A percentile compares a stretch with the other conserved stretches of the same genome.
Evolutionary conservation across 352 stramenopile species (phyloP).

Genomic region (Pythium aristosporum): DNA sequence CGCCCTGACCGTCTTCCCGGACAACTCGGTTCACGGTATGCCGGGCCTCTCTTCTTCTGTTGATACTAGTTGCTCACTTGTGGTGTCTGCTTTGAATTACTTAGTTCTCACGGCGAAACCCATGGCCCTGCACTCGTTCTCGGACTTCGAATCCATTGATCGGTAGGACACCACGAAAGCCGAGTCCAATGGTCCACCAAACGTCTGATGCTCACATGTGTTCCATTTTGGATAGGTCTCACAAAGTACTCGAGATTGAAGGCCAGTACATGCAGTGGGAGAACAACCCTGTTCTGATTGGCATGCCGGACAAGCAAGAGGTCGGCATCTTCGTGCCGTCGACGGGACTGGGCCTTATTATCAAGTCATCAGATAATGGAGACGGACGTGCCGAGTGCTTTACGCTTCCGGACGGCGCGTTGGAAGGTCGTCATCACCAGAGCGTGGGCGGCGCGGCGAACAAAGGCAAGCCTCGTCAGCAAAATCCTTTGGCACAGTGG

Average conservation of each 20-base stretch:
- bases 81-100: background rate
- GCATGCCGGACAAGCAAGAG: constrained; percentile 39
- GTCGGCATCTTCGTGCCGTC: constrained; percentile 61
- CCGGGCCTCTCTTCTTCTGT: background rate
- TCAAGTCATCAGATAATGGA: constrained; percentile 35
- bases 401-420: constrained; percentile 47
- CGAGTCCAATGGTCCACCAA: no score
- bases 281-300: constrained; percentile 44
- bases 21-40: constrained; percentile 65
- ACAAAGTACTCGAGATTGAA: constrained; percentile 62
- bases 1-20: constrained; percentile 50
- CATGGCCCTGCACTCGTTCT: constrained; percentile 65
- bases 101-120: constrained; percentile 50
- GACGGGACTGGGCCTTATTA: constrained; percentile 50
- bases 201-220: no score
- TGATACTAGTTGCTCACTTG: background rate
- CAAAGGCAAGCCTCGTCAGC: constrained; percentile 26
- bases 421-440: constrained; percentile 47
- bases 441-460: constrained; percentile 2
- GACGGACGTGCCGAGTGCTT: constrained; percentile 54
- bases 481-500: constrained; percentile 52
- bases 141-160: constrained; percentile 42
- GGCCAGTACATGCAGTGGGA: constrained; percentile 72
- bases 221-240: constrained; percentile 28
- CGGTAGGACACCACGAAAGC: constrained; percentile 23